Conservation (phyloP, 2,329 filamentous ascomycete species). For the Aschersonia sp. region DNA sequence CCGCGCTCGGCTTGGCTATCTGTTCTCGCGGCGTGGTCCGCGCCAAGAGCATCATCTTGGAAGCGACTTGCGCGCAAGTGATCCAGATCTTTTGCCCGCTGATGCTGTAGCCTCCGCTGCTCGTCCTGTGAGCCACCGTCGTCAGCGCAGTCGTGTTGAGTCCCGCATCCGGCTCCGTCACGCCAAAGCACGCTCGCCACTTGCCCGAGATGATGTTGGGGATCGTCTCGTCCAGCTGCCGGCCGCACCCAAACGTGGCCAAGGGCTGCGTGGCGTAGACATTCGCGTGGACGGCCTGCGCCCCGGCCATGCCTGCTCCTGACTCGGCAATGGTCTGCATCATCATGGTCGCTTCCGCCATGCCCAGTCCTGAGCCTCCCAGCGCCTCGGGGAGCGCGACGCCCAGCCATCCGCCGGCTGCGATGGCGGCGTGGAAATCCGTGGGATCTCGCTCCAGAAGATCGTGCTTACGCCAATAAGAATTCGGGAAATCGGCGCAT, state of each 20-base stretch:
- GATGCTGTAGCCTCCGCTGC: slow-evolving; percentile 42
- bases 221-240: slow-evolving; percentile 50
- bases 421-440: slow-evolving; percentile 62
- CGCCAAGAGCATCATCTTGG: slow-evolving; percentile 71
- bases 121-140: slow-evolving; percentile 37
- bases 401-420: slow-evolving; percentile 66
- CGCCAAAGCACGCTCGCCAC: slow-evolving; percentile 65
- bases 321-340: slow-evolving; percentile 69
- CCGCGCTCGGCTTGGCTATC: slow-evolving; percentile 56
- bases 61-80: slow-evolving; percentile 67
- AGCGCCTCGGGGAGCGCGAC: slow-evolving; percentile 64
- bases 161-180: slow-evolving; percentile 72
- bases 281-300: slow-evolving; percentile 48
- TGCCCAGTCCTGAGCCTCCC: slow-evolving; percentile 61
- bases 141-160: slow-evolving; percentile 61
- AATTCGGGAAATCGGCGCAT: slow-evolving; percentile 56
- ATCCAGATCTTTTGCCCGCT: slow-evolving; percentile 85
- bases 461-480: slow-evolving; percentile 66
- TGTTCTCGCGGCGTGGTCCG: slow-evolving; percentile 58
- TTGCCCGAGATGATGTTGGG: slow-evolving; percentile 58
- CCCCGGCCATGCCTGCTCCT: slow-evolving; percentile 65
- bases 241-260: slow-evolving; percentile 53
- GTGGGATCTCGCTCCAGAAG: slow-evolving; percentile 55
- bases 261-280: slow-evolving; percentile 66
- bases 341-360: slow-evolving; percentile 78